phyloP scores from a whole-genome alignment of 768 basidiomycete species.

The Lactarius hatsudake region DNA sequence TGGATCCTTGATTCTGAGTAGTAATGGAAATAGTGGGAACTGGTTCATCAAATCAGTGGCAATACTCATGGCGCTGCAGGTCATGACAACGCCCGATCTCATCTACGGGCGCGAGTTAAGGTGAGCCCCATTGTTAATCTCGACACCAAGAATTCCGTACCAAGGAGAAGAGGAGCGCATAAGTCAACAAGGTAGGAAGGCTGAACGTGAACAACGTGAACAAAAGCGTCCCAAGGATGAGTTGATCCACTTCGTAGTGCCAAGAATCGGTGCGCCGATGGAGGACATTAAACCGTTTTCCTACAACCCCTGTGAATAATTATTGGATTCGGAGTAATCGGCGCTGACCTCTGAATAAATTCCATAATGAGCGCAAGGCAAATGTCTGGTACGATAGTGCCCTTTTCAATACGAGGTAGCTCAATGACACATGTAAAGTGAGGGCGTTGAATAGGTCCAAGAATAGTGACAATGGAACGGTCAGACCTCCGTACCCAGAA shows the following conservation, averaged over 20 bases:
- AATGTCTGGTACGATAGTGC: constrained; percentile 62
- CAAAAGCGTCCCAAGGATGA: constrained; percentile 89
- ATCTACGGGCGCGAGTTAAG: constrained; percentile 37
- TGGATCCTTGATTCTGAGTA: constrained; percentile 82
- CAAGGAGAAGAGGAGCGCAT: constrained; percentile 79
- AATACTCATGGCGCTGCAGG: constrained; percentile 63
- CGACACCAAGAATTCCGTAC: constrained; percentile 36
- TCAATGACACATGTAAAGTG: constrained; percentile 69
- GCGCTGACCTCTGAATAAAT: constrained; percentile 80
- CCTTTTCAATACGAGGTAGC: constrained; percentile 58
- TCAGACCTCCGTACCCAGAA: constrained; percentile 24
- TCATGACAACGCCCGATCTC: constrained; percentile 50
- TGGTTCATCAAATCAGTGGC: constrained; percentile 81
- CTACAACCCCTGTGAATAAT: constrained; percentile 38
- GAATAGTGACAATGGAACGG: constrained; percentile 16
- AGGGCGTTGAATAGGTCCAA: constrained; percentile 49
- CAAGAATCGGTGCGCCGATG: constrained; percentile 86
- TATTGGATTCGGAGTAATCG: not conserved
- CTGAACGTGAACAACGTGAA: constrained; percentile 81
- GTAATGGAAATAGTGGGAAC: constrained; percentile 86
- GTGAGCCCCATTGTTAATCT: not conserved
- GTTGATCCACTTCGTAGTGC: constrained; percentile 90
- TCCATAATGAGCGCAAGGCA: constrained; percentile 71
- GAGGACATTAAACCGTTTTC: constrained; percentile 85
- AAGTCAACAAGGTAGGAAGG: constrained; percentile 82